Base-by-base conservation (phyloP, 345 rosid genomes). In the Odontarrhena argentea region DNA sequence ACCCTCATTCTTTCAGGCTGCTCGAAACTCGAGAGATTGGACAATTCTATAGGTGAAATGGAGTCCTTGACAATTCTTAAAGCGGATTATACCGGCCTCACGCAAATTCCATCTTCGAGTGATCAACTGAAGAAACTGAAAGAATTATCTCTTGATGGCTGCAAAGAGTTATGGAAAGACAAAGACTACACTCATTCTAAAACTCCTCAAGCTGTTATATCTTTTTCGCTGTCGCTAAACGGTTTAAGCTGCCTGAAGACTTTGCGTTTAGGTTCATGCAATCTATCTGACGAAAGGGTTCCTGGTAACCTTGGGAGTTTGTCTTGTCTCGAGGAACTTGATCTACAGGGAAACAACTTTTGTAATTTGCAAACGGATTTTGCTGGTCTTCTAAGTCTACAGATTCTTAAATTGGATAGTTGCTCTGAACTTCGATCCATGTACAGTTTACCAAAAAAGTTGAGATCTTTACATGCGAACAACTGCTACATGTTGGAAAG, bases 361-460 rank as follows among this genome's bases (percentile, higher is more conserved):
- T 15, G 9, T 50, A 12, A 52, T 62, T 44, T 69, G 2, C 74
- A 18, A 32, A 43, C 52, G 0, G 67, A 69, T 42, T 68, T 68
- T 37, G 40, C 72, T 7, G 30, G 48, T 36, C 49, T 67, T 37
- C 0, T 0, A 8, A 47, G 6, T 55, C 55, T 57, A 15, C 61
- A 51, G 74, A 61, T 43, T 6, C 22, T 70, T 11, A 70, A 2
- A 0, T 0, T 70, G 61, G 74, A 60, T 4, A 0, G n/a, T 51
- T 70, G 74, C 74, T 70, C 24, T 60, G 7, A 35, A 18, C 74
- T 70, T 52, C 40, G 5, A 13, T 51, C 68, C 68, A 70, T 70
- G 34, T 3, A 6, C 14, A 61, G 68, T 70, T 43, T 70, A 8
- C 74, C 68, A 2, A 44, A 45, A 55, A 70, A 0, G 1, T 35